Conservation (phyloP, 371 early-diverging fungal species). For the Zopfochytrium polystomum region DNA sequence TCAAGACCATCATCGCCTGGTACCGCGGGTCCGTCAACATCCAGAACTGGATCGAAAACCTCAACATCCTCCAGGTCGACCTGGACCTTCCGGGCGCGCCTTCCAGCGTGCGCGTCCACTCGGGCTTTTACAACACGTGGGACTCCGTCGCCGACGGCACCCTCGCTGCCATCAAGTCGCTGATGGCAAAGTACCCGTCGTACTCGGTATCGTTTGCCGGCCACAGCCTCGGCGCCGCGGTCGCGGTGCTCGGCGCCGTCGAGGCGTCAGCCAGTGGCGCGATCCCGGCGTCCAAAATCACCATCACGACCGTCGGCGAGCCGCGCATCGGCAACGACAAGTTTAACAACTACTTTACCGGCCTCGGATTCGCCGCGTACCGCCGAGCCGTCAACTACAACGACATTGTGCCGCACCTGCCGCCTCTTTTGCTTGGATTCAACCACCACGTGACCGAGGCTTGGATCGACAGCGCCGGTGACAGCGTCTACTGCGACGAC, state of each 20-base stretch:
- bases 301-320: conserved; percentile 26
- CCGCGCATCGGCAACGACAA: conserved; percentile 42
- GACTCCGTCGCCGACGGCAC: not conserved
- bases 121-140: conserved; percentile 11
- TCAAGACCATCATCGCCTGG: conserved; percentile 11
- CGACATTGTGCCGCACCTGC: conserved; percentile 5
- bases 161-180: conserved; percentile 3
- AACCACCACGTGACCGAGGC: not conserved
- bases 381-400: not conserved
- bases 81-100: conserved; percentile 7
- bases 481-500: not conserved
- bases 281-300: conserved; percentile 14
- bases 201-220: conserved; percentile 32
- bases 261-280: conserved; percentile 18
- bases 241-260: conserved; percentile 30
- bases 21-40: conserved; percentile 21
- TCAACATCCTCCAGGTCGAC: conserved; percentile 11
- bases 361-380: not conserved
- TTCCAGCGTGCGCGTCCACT: conserved; percentile 5
- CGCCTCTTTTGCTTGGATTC: not conserved
- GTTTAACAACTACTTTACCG: conserved; percentile 26
- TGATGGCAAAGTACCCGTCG: conserved; percentile 23
- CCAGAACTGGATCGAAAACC: conserved; percentile 13
- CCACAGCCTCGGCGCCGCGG: conserved; percentile 45
- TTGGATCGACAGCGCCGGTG: not conserved